Percentiles rank a stretch among this genome's conserved stretches.
Evolutionary conservation across 148 eudicot species (phyloP).

Genomic region (Vaccinium myrtillus): DNA sequence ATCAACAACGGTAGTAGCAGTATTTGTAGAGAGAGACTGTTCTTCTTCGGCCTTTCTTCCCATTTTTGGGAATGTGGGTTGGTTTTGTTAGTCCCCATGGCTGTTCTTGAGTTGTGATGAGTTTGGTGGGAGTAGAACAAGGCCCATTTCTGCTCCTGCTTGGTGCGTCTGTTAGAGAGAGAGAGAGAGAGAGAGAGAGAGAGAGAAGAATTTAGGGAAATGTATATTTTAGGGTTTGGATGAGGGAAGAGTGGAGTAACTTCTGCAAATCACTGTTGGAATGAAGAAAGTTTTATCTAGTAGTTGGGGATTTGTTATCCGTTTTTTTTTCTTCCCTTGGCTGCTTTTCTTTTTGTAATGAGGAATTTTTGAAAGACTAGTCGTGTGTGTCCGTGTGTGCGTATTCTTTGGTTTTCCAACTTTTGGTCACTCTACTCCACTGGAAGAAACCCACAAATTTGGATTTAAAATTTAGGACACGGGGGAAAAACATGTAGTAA

Average conservation of each 20-base stretch:
- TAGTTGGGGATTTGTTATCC: not conserved
- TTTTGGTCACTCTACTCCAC: too few relatives aligned
- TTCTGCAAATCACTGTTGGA: constrained; percentile 13
- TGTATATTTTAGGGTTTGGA: constrained; percentile 22
- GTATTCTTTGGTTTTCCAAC: not conserved
- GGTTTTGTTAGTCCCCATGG: constrained; percentile 25
- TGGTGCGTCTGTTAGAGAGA: not conserved
- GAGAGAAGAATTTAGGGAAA: constrained; percentile 10
- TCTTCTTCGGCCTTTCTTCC: constrained; percentile 51
- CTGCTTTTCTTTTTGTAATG: not conserved
- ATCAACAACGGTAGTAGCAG: constrained; percentile 24
- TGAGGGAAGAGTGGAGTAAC: constrained; percentile 24
- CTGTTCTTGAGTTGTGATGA: constrained; percentile 24
- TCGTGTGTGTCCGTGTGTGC: not conserved
- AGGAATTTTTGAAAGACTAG: not conserved
- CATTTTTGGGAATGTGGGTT: constrained; percentile 36
- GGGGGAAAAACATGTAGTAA: too few relatives aligned
- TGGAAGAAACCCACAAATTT: too few relatives aligned
- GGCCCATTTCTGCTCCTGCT: constrained; percentile 20
- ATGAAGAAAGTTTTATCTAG: not conserved
- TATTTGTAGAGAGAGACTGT: constrained; percentile 16
- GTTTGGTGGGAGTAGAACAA: constrained; percentile 26
- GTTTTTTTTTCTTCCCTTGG: not conserved
- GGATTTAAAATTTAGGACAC: too few relatives aligned
- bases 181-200: not conserved